Conservation (phyloP, 2,329 filamentous ascomycete genomes). For the Aspergillus brunneoviolaceus region DNA sequence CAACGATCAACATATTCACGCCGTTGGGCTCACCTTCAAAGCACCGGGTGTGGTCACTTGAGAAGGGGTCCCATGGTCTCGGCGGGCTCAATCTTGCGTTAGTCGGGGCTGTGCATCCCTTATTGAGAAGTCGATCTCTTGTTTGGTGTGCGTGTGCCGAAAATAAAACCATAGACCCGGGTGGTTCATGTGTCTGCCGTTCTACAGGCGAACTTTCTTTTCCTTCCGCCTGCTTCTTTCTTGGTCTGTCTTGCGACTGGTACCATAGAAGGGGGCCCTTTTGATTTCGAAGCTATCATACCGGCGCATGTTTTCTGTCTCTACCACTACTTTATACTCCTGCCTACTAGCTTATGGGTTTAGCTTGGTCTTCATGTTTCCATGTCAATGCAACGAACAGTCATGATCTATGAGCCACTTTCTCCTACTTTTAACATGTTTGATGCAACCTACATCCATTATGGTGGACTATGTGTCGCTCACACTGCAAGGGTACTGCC, state of each 20-base stretch:
- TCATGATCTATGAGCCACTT: constrained; percentile 33
- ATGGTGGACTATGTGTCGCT: constrained; percentile 10
- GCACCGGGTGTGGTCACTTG: constrained; percentile 9
- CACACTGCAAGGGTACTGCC: neutral
- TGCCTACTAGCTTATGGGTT: constrained; percentile 25
- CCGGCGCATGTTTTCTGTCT: constrained; percentile 25
- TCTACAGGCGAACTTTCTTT: neutral
- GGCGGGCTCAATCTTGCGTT: constrained; percentile 13
- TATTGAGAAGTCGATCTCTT: constrained; percentile 3
- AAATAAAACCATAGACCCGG: constrained; percentile 18
- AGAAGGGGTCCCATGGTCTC: constrained; percentile 13
- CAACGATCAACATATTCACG: neutral
- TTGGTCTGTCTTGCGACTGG: constrained; percentile 16
- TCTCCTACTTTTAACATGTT: constrained; percentile 6
- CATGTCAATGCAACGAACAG: constrained; percentile 42
- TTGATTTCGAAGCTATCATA: constrained; percentile 19
- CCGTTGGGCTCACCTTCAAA: neutral
- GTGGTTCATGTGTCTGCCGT: constrained; percentile 22
- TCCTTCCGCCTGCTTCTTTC: constrained; percentile 2
- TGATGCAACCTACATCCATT: constrained; percentile 10
- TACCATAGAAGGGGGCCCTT: constrained; percentile 25
- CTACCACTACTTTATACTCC: constrained; percentile 14
- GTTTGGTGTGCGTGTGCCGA: constrained; percentile 15
- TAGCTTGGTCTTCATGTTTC: constrained; percentile 32
- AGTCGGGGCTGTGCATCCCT: constrained; percentile 16